Evolutionary conservation across 495 filamentous ascomycete species (phyloP).

Genomic region (Aspergillus ellipticus): DNA sequence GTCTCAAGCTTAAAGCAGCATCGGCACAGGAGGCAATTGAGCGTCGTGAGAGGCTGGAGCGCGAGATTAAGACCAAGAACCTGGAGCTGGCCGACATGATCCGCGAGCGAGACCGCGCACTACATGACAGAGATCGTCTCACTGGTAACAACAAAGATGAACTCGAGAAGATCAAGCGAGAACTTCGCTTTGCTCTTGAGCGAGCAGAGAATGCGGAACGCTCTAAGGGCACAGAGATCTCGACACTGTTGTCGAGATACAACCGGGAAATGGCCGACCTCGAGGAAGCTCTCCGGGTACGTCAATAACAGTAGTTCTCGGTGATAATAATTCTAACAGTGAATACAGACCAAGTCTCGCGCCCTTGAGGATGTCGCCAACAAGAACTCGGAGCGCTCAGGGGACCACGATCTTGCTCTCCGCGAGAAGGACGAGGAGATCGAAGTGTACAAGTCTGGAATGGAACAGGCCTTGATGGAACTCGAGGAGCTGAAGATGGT

Average conservation of each 20-base stretch:
- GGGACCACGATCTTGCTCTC: constrained; percentile 77
- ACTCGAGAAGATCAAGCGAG: constrained; percentile 92
- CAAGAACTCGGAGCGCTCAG: constrained; percentile 73
- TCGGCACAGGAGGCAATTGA: constrained; percentile 98
- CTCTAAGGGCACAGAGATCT: constrained; percentile 89
- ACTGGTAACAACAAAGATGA: constrained; percentile 88
- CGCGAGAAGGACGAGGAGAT: constrained; percentile 96
- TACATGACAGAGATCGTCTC: constrained; percentile 85
- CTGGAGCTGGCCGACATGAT: constrained; percentile 98
- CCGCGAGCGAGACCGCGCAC: constrained; percentile 87
- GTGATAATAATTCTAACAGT: not conserved
- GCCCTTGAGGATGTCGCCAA: constrained; percentile 79
- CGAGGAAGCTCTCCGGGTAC: constrained; percentile 78
- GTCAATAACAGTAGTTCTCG: constrained; percentile 12
- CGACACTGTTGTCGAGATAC: constrained; percentile 88
- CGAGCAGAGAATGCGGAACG: constrained; percentile 90
- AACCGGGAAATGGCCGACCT: constrained; percentile 95
- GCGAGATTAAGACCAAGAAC: constrained; percentile 98
- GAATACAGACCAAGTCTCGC: constrained; percentile 66
- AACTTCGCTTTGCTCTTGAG: constrained; percentile 87
- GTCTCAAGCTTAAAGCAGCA: constrained; percentile 90
- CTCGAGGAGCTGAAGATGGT: constrained; percentile 75
- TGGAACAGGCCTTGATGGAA: constrained; percentile 91
- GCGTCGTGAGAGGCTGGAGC: constrained; percentile 86
- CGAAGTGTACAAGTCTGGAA: constrained; percentile 91